These are phyloP conservation scores for Leptographium wingfieldii DNA, from an alignment of 2,329 filamentous ascomycete genomes.

Conservation along the genomic window DNA sequence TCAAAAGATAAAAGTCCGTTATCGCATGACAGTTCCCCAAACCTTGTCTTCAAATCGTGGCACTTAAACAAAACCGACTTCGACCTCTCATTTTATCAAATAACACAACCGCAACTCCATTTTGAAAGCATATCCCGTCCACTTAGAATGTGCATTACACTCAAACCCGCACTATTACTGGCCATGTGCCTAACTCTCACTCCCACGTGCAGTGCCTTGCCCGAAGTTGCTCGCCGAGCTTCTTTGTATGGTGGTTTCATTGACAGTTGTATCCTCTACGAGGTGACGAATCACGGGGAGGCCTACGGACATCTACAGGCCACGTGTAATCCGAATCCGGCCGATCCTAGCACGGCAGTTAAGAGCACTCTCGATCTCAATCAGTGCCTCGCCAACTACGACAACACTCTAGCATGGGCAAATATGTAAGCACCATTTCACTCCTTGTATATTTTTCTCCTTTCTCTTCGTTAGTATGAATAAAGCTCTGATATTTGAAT, in stretches of 20 bases:
- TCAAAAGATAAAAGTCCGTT: no score
- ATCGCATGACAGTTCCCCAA: not conserved
- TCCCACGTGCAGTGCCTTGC: not conserved
- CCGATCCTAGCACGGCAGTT: not conserved
- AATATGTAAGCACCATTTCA: not conserved
- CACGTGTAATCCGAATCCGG: not conserved
- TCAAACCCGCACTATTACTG: not conserved
- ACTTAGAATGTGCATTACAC: not conserved
- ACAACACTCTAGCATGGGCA: constrained; percentile 7
- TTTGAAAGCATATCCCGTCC: not conserved
- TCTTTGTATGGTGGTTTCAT: not conserved
- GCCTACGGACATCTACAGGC: constrained; percentile 3
- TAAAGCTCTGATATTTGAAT: not conserved
- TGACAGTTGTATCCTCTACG: constrained; percentile 1
- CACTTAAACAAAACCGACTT: not conserved
- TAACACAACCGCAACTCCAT: no score
- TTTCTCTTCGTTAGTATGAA: not conserved
- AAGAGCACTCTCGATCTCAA: constrained; percentile 4
- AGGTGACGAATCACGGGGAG: not conserved
- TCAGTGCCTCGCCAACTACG: constrained; percentile 9
- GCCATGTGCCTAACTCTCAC: not conserved
- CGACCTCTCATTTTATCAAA: no score
- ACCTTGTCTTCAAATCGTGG: not conserved
- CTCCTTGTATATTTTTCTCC: no score
- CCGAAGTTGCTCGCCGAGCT: not conserved